A percentile compares a stretch with the other conserved stretches of the same genome.
These are phyloP conservation scores for Scytalidium lignicola DNA, from an alignment of 2,329 filamentous ascomycete species.

Conservation along the genomic window DNA sequence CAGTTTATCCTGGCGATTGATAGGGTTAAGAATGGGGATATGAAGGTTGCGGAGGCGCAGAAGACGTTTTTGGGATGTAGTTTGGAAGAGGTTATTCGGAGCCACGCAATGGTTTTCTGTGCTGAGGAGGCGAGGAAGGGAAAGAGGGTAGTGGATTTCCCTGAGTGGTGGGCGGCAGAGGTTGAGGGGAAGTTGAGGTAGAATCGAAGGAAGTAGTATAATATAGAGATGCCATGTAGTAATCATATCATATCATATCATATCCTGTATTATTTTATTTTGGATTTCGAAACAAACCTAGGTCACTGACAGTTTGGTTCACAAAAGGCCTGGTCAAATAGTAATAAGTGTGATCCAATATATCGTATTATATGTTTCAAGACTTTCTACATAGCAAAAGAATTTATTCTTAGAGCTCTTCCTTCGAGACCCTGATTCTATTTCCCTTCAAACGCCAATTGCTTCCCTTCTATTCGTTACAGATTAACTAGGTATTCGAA, in stretches of 20 bases:
- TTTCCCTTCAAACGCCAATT: not conserved
- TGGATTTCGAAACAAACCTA: too few relatives aligned
- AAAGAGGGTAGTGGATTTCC: constrained; percentile 69
- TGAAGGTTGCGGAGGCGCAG: constrained; percentile 68
- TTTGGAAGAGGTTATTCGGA: constrained; percentile 80
- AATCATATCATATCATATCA: too few relatives aligned
- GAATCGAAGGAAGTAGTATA: too few relatives aligned
- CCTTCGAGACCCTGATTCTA: not conserved
- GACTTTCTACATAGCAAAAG: not conserved
- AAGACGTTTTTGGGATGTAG: constrained; percentile 71
- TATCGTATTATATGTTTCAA: not conserved
- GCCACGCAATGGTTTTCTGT: constrained; percentile 89
- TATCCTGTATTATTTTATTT: too few relatives aligned
- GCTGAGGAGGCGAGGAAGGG: constrained; percentile 78
- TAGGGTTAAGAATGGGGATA: constrained; percentile 66
- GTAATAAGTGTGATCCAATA: not conserved
- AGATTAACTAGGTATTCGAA: not conserved
- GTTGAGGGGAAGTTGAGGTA: constrained; percentile 30
- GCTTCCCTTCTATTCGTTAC: not conserved
- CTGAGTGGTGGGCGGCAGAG: constrained; percentile 65
- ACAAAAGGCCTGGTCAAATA: too few relatives aligned
- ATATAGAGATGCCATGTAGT: too few relatives aligned
- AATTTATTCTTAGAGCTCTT: not conserved
- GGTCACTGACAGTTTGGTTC: too few relatives aligned
- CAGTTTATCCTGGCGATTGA: constrained; percentile 82